Percentiles rank a stretch among this genome's conserved stretches.
Evolutionary conservation across 2,329 filamentous ascomycete species (phyloP).

Genomic region (Stromatinia cepivora): DNA sequence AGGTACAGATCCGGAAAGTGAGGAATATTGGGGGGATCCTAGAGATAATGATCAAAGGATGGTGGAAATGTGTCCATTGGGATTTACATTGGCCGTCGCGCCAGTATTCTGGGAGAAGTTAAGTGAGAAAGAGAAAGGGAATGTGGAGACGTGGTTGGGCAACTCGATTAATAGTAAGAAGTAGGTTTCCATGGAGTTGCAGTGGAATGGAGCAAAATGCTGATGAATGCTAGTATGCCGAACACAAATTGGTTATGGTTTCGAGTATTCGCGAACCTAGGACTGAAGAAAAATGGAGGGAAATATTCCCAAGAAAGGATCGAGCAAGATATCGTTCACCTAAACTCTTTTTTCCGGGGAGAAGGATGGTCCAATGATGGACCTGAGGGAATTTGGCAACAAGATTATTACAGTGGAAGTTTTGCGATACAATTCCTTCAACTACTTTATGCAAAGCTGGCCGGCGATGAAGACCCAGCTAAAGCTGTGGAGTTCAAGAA

Average conservation of each 20-base stretch:
- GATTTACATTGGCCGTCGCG: constrained; percentile 71
- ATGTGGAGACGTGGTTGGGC: constrained; percentile 71
- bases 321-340: constrained; percentile 72
- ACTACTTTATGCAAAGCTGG: constrained; percentile 72
- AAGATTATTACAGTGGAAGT: constrained; percentile 82
- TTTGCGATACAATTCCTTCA: constrained; percentile 82
- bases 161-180: constrained; percentile 77
- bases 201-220: not conserved
- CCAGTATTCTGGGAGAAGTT: constrained; percentile 53
- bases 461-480: constrained; percentile 63
- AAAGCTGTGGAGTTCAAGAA: constrained; percentile 69
- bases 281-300: constrained; percentile 72
- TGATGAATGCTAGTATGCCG: constrained; percentile 65
- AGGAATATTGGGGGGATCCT: constrained; percentile 76
- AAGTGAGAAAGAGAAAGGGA: constrained; percentile 59
- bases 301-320: constrained; percentile 68
- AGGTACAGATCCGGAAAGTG: constrained; percentile 67
- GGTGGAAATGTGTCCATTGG: constrained; percentile 82
- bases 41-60: constrained; percentile 77
- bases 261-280: constrained; percentile 79
- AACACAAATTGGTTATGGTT: constrained; percentile 77
- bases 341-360: constrained; percentile 80
- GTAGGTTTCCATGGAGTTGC: constrained; percentile 41
- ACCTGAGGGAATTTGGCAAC: constrained; percentile 75
- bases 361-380: constrained; percentile 83